These are phyloP conservation scores for Sclerotinia minor DNA, from an alignment of 2,329 filamentous ascomycete genomes.

Conservation along the genomic window DNA sequence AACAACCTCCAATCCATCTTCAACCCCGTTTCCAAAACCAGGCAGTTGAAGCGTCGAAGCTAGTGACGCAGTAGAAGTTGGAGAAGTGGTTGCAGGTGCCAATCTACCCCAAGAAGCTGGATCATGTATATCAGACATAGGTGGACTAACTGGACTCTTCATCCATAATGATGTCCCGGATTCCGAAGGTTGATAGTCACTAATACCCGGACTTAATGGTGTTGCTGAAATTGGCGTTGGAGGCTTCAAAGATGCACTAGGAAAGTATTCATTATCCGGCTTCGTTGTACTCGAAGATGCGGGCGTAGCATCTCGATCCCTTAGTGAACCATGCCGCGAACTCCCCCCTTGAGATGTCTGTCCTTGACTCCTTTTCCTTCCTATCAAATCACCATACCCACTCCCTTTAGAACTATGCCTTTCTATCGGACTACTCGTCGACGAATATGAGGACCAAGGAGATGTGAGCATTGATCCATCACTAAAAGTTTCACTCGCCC, in stretches of 20 bases:
- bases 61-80: slow-evolving; percentile 8
- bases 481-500: slow-evolving; percentile 25
- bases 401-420: slow-evolving; percentile 34
- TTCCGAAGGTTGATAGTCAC: slow-evolving; percentile 24
- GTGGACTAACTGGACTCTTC: slow-evolving; percentile 25
- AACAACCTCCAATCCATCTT: slow-evolving; percentile 36
- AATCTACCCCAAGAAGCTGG: slow-evolving; percentile 22
- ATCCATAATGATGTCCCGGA: slow-evolving; percentile 13
- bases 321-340: slow-evolving; percentile 23
- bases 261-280: slow-evolving; percentile 13
- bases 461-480: slow-evolving; percentile 23
- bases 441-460: slow-evolving; percentile 23
- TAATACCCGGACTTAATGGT: slow-evolving; percentile 12
- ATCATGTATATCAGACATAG: slow-evolving; percentile 7
- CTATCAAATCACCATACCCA: slow-evolving; percentile 34
- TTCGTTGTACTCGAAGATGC: slow-evolving; percentile 18
- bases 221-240: slow-evolving; percentile 11
- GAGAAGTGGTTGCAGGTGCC: background rate
- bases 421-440: slow-evolving; percentile 31
- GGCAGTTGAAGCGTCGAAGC: slow-evolving; percentile 33
- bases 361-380: slow-evolving; percentile 36
- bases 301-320: slow-evolving; percentile 20
- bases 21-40: slow-evolving; percentile 33
- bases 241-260: slow-evolving; percentile 15
- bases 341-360: slow-evolving; percentile 26